Evolutionary conservation across 495 filamentous ascomycete genomes (phyloP), one percentile per base, ranked within the genome.

Genomic region (Aspergillus kassunensis): DNA sequence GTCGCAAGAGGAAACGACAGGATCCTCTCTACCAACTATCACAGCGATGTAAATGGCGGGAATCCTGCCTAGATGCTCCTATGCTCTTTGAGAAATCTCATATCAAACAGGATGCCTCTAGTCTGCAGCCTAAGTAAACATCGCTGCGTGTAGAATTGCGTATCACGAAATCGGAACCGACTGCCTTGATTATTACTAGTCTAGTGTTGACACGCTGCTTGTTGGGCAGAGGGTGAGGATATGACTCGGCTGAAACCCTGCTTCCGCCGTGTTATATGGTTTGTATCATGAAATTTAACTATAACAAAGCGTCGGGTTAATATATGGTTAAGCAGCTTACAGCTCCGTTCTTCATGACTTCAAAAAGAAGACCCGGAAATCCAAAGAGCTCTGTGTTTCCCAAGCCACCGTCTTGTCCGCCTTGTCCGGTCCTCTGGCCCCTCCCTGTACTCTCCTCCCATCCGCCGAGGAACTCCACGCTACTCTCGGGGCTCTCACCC

Each of bases 281-380:
- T 27, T 9, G 24, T 27, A 27, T 27, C 24, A 27, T n/a, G n/a
- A 41, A 4, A 41, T 20, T 19, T 21, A 10, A 16, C 18, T 21
- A 24, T n/a, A 11, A n/a, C 18, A 3, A 40, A 23, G 19, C 4
- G 23, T 11, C 11, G 7, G 10, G 20, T 83, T 56, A 93, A 68
- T 88, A 96, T 9, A 96, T 82, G n/a, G 91, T 97, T 57, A 97
- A 71, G 27, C 86, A 86, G 64, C 89, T 92, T 27, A 98, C 90
- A 35, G 83, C 84, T 3, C 86, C 90, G 62, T 93, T 96, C 83
- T 88, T 93, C 69, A 97, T 68, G 10, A 98, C 92, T 71, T 98
- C 93, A 71, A 97, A 97, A 16, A 96, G 77, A 61, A 96, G 71
- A 2, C 93, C 93, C 1, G 92, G 93, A 63, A 95, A 97, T 10